Evolutionary conservation across 352 stramenopile species (phyloP), one percentile per base, ranked within the genome.

Genomic region (Globisporangium orthogonon): DNA sequence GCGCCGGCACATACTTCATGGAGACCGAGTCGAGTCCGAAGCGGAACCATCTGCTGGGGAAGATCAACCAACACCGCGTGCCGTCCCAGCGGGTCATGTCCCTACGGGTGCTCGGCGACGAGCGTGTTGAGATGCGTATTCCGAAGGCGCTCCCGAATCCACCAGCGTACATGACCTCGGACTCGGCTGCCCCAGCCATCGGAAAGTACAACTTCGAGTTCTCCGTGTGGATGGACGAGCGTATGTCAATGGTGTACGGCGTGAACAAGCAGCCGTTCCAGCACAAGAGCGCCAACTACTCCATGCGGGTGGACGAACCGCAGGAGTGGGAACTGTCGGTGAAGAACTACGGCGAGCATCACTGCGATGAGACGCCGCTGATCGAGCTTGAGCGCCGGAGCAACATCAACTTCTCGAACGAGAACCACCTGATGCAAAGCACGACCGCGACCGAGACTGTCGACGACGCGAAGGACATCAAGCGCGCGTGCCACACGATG

Each of bases 201-300:
- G 85, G 76, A 64, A 72, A 70, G 56, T 90, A 89, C 71, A 65
- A 69, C 37, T 88, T 87, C 57, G 79, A 88, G 58, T 90, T 90
- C 61, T 87, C 79, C 0, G 70, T 89, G 3, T 88, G 77, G 80
- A 86, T 77, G 71, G 75, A 84, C 50, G 50, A 55, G n/a, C 37
- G 33, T 6, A 60, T 53, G 13, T 61, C 67, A 4, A 72, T 83
- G 50, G 58, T 48, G 23, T 90, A 82, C 61, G 77, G 76, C n/a
- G 77, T 90, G 7, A 90, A 90, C 65, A 70, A 81, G 59, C 58
- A 80, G 50, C 68, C 53, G 35, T 71, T 90, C 37, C 48, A 71
- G 35, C 41, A 72, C 50, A 39, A 68, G 31, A 69, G 70, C 41
- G 65, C 81, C 30, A 88, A 88, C 69, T 67, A 87, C 63, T 83